Evolutionary conservation across 495 filamentous ascomycete genomes (phyloP).

Genomic region (Eremomyces bilateralis): DNA sequence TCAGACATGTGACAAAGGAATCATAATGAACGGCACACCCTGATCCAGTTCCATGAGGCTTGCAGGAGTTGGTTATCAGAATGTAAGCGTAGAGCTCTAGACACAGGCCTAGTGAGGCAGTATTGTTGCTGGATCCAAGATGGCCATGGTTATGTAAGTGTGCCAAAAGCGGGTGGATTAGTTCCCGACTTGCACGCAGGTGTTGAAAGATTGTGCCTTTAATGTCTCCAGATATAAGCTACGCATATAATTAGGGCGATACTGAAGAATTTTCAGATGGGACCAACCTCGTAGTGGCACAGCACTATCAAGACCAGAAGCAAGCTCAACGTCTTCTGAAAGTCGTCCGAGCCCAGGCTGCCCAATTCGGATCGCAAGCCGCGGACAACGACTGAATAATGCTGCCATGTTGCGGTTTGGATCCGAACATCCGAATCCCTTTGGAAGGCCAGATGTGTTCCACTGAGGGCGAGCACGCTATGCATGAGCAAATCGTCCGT

Average conservation of each 20-base stretch:
- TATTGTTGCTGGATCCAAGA: neutral
- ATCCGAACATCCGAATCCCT: neutral
- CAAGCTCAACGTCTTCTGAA: neutral
- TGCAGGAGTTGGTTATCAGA: neutral
- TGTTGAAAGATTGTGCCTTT: neutral
- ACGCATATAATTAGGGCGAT: neutral
- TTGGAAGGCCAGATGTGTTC: neutral
- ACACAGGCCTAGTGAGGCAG: neutral
- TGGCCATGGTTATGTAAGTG: neutral
- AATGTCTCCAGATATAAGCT: neutral
- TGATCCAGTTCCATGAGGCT: neutral
- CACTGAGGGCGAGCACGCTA: neutral
- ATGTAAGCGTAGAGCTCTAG: neutral
- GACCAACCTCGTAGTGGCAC: neutral
- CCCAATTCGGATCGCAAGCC: neutral
- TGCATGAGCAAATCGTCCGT: neutral
- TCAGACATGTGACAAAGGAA: neutral
- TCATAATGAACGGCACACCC: neutral
- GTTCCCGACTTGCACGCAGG: neutral
- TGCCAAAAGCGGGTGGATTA: neutral
- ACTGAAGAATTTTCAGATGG: neutral
- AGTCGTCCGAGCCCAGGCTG: neutral
- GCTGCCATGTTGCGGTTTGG: neutral
- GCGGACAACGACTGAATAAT: neutral
- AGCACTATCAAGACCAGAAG: neutral